Evolutionary conservation across 768 basidiomycete species (phyloP).

Genomic region (Leccinum boreale): DNA sequence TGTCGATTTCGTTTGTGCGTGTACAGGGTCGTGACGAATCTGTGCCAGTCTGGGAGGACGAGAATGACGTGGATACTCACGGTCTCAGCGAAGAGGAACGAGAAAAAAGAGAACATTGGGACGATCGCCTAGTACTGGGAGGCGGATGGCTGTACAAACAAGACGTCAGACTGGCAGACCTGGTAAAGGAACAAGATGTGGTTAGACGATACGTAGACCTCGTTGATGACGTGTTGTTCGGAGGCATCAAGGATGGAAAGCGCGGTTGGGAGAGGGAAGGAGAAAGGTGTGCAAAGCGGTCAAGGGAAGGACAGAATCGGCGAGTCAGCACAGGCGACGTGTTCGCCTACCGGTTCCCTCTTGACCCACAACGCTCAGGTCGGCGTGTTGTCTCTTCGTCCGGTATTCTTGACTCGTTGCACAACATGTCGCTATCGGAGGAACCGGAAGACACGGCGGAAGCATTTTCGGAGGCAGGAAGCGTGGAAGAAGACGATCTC

Average conservation of each 20-base stretch:
- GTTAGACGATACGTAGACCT: slow-evolving; percentile 65
- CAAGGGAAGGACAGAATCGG: slow-evolving; percentile 38
- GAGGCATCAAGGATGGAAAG: slow-evolving; percentile 47
- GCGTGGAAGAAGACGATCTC: slow-evolving; percentile 66
- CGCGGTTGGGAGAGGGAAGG: slow-evolving; percentile 48
- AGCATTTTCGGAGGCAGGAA: slow-evolving; percentile 38
- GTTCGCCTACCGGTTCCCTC: slow-evolving; percentile 22
- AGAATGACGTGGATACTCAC: slow-evolving; percentile 43
- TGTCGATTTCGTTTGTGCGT: slow-evolving; percentile 65
- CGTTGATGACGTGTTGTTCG: slow-evolving; percentile 80
- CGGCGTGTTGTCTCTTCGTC: slow-evolving; percentile 56
- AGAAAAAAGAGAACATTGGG: slow-evolving; percentile 73
- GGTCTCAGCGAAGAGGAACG: slow-evolving; percentile 46
- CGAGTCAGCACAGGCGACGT: slow-evolving; percentile 30
- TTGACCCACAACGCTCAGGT: slow-evolving; percentile 21
- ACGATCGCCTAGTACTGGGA: slow-evolving; percentile 74
- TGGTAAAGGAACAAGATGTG: slow-evolving; percentile 54
- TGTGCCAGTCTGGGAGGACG: slow-evolving; percentile 83
- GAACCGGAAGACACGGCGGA: slow-evolving; percentile 58
- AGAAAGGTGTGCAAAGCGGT: slow-evolving; percentile 44
- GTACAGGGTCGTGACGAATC: slow-evolving; percentile 62
- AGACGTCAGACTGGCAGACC: slow-evolving; percentile 51
- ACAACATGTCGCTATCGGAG: slow-evolving; percentile 43
- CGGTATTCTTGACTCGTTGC: slow-evolving; percentile 54
- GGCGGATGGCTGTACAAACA: slow-evolving; percentile 81